phyloP scores from a whole-genome alignment of 2,329 filamentous ascomycete species.

The Zymoseptoria tritici region DNA sequence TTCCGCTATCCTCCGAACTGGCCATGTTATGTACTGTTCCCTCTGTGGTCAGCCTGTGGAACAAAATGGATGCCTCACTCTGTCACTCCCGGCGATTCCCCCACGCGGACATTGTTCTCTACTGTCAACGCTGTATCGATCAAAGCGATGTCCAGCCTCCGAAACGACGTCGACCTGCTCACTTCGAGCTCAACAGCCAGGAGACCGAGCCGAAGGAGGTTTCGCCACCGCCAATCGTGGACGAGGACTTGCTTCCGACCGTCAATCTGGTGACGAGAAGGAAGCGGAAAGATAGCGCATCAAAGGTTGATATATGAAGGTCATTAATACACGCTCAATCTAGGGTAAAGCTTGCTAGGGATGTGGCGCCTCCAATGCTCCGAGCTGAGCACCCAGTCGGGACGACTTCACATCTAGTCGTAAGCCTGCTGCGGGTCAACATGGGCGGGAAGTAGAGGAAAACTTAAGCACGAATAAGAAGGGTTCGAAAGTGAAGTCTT shows the following conservation, averaged over 20 bases:
- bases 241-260: slow-evolving; percentile 33
- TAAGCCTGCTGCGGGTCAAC: slow-evolving; percentile 18
- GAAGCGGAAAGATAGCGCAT: slow-evolving; percentile 46
- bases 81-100: too few species aligned
- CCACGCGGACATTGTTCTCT: too few species aligned
- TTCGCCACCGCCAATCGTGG: slow-evolving; percentile 18
- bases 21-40: too few species aligned
- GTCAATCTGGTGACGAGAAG: slow-evolving; percentile 47
- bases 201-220: background rate
- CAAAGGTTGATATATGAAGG: slow-evolving; percentile 35
- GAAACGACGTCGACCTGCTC: slow-evolving; percentile 40
- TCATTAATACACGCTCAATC: slow-evolving; percentile 37
- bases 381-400: slow-evolving; percentile 24
- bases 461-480: slow-evolving; percentile 21
- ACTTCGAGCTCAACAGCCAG: slow-evolving; percentile 41
- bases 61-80: too few species aligned
- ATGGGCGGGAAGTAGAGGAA: slow-evolving; percentile 6
- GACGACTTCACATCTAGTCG: slow-evolving; percentile 44
- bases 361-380: slow-evolving; percentile 28
- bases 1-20: too few species aligned
- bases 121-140: too few species aligned
- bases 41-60: too few species aligned
- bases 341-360: slow-evolving; percentile 26
- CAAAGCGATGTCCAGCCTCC: too few species aligned
- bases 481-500: background rate